These are phyloP conservation scores for Cenchrus fungigraminus DNA, from an alignment of 176 grass and related monocot species.

Conservation along the genomic window DNA sequence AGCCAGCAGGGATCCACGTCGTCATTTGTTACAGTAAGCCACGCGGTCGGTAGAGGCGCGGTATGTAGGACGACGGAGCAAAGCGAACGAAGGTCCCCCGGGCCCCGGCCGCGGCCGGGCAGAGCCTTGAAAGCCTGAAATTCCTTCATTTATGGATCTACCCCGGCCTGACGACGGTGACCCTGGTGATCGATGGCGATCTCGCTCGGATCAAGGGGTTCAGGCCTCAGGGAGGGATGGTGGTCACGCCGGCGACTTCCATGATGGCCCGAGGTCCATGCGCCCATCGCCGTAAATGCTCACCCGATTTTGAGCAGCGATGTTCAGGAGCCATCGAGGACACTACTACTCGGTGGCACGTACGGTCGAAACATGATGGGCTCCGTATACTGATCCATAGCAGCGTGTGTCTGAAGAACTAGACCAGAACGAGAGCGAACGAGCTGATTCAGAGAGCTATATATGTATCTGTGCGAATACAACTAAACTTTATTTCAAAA, in stretches of 20 bases:
- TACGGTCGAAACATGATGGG: no score
- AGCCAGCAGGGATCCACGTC: not conserved
- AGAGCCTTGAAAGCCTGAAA: not conserved
- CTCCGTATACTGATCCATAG: no score
- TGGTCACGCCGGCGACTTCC: slow-evolving; percentile 1
- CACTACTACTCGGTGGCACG: no score
- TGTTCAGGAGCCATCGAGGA: no score
- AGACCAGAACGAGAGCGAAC: no score
- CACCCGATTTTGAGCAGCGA: not conserved
- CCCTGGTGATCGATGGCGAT: not conserved
- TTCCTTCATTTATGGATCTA: slow-evolving; percentile 13
- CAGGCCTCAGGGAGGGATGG: no score
- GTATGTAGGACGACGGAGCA: not conserved
- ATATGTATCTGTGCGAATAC: no score
- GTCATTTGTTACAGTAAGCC: not conserved
- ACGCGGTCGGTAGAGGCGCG: not conserved
- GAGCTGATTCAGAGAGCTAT: no score
- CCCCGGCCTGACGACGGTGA: not conserved
- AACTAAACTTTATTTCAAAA: no score
- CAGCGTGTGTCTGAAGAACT: no score
- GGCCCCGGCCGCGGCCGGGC: not conserved
- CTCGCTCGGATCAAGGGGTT: not conserved
- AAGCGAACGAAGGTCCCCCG: not conserved
- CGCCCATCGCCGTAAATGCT: not conserved
- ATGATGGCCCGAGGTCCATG: not conserved